Evolutionary conservation across 2,329 filamentous ascomycete genomes (phyloP).

Genomic region (Daldinia eschscholtzii): DNA sequence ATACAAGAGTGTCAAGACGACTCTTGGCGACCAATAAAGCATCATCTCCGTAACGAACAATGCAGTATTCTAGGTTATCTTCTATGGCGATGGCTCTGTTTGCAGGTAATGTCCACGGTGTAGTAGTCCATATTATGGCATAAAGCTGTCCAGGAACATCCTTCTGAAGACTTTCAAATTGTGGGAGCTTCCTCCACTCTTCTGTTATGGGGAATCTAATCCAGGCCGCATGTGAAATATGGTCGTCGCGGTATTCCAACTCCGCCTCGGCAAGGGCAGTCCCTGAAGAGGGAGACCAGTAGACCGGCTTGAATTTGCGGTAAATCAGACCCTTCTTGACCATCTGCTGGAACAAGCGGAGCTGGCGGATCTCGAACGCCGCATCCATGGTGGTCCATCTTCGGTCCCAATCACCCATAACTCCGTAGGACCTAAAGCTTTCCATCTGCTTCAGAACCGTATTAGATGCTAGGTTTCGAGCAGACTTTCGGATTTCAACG

Average conservation of each 20-base stretch:
- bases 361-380: slow-evolving; percentile 79
- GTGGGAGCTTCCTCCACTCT: slow-evolving; percentile 54
- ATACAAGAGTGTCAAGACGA: slow-evolving; percentile 71
- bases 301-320: slow-evolving; percentile 83
- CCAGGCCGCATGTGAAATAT: slow-evolving; percentile 79
- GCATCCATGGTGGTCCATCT: slow-evolving; percentile 85
- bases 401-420: slow-evolving; percentile 85
- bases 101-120: slow-evolving; percentile 95
- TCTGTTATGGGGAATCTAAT: slow-evolving; percentile 79
- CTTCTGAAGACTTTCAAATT: slow-evolving; percentile 56
- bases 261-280: slow-evolving; percentile 88
- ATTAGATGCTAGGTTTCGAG: slow-evolving; percentile 73
- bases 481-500: slow-evolving; percentile 72
- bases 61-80: slow-evolving; percentile 77
- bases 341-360: slow-evolving; percentile 81
- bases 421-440: slow-evolving; percentile 77
- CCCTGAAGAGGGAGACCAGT: slow-evolving; percentile 84
- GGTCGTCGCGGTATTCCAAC: slow-evolving; percentile 83
- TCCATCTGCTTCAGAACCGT: slow-evolving; percentile 80
- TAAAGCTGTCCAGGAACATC: slow-evolving; percentile 67
- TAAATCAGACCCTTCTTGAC: slow-evolving; percentile 80
- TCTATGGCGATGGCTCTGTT: slow-evolving; percentile 91
- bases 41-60: slow-evolving; percentile 70
- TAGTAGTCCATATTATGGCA: slow-evolving; percentile 98
- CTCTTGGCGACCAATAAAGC: slow-evolving; percentile 79